Percentiles rank a stretch among this genome's conserved stretches.
Conservation (phyloP, 495 filamentous ascomycete species). For the Lentithecium fluviatile region DNA sequence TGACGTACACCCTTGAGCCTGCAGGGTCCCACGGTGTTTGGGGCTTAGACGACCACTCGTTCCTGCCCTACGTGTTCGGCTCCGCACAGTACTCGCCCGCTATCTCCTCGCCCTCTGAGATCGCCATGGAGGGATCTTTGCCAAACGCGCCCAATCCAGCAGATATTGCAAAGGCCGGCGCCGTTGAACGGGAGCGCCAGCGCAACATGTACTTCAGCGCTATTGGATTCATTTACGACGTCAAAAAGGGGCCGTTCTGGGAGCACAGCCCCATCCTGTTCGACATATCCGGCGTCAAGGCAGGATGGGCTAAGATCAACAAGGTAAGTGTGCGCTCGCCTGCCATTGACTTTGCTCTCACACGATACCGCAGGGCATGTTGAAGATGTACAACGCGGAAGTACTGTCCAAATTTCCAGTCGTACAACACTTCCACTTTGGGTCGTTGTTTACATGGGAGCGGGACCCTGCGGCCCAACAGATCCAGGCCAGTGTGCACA, state of each 20-base stretch:
- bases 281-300: constrained; percentile 85
- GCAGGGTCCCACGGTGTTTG: constrained; percentile 95
- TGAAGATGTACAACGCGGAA: constrained; percentile 72
- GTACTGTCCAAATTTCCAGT: constrained; percentile 70
- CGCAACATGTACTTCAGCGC: constrained; percentile 95
- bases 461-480: constrained; percentile 60
- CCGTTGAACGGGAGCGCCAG: constrained; percentile 67
- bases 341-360: constrained; percentile 13
- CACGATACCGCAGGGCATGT: constrained; percentile 55
- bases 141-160: constrained; percentile 66
- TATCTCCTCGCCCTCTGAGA: constrained; percentile 57
- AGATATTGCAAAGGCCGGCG: constrained; percentile 61
- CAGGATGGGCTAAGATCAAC: constrained; percentile 98
- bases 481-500: constrained; percentile 54
- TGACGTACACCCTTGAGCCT: constrained; percentile 92
- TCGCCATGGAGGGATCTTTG: constrained; percentile 72
- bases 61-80: constrained; percentile 95
- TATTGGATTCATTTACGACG: constrained; percentile 97
- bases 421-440: constrained; percentile 70
- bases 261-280: constrained; percentile 94
- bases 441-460: constrained; percentile 81
- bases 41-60: constrained; percentile 96
- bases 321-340: constrained; percentile 56
- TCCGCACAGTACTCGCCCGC: constrained; percentile 82
- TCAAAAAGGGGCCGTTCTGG: constrained; percentile 97